Percentiles rank a stretch among this genome's conserved stretches.
phyloP scores from a whole-genome alignment of 176 grass and related monocot genomes.

The Oryza glaberrima region DNA sequence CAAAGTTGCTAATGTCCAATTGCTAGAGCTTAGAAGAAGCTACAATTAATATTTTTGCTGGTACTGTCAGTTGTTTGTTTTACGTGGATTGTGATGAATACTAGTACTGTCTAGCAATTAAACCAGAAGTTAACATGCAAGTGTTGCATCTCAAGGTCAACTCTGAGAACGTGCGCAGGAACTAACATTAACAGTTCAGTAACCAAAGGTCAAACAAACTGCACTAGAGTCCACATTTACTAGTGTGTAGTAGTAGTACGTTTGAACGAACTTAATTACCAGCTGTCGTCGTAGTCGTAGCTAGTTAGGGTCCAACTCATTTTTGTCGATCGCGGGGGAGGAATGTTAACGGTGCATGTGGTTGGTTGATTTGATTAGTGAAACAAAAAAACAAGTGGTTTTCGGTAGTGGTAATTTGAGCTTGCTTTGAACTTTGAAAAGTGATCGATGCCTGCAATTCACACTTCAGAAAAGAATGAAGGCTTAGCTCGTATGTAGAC shows the following conservation, averaged over 20 bases:
- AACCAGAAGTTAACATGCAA: background rate
- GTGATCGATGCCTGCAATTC: background rate
- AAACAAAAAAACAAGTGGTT: background rate
- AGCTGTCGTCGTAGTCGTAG: background rate
- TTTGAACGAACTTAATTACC: background rate
- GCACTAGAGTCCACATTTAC: background rate
- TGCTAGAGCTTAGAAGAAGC: too few relatives aligned
- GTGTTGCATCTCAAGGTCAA: conserved; percentile 36
- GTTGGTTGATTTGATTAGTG: background rate
- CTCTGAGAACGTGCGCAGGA: conserved; percentile 34
- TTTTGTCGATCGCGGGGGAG: background rate
- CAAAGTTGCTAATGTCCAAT: too few relatives aligned
- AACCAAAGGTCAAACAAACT: background rate
- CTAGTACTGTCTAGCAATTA: background rate
- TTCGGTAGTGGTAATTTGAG: background rate
- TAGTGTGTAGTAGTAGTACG: background rate
- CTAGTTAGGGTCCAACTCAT: too few relatives aligned
- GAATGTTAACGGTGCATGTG: background rate
- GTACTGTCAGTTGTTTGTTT: background rate
- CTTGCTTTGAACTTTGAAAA: background rate
- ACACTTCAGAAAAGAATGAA: background rate
- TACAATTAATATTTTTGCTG: too few relatives aligned
- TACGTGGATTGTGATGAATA: background rate
- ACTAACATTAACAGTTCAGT: background rate
- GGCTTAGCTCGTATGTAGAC: background rate